A percentile compares a stretch with the other conserved stretches of the same genome.
These are phyloP conservation scores for Penicillium paxilli DNA, from an alignment of 495 filamentous ascomycete genomes.

Conservation along the genomic window DNA sequence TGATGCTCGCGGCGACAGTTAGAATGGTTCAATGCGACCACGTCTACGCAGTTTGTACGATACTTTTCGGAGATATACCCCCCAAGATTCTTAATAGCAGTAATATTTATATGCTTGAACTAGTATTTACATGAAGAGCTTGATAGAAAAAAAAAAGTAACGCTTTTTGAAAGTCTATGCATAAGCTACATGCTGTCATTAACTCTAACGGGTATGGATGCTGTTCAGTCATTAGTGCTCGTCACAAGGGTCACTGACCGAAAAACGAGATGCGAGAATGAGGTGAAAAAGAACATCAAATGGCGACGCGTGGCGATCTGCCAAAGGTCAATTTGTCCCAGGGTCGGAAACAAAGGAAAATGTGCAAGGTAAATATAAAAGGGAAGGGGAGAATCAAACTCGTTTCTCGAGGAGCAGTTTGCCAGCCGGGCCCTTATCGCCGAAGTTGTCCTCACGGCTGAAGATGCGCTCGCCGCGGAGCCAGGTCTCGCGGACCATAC, in stretches of 20 bases:
- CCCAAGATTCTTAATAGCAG: background rate
- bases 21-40: background rate
- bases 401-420: slow-evolving; percentile 63
- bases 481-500: slow-evolving; percentile 89
- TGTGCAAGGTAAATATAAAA: slow-evolving; percentile 11
- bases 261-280: slow-evolving; percentile 16
- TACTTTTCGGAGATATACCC: slow-evolving; percentile 4
- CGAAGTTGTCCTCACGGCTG: slow-evolving; percentile 60
- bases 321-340: slow-evolving; percentile 18
- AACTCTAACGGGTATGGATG: slow-evolving; percentile 36
- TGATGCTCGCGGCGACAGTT: slow-evolving; percentile 1
- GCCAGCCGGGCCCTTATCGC: slow-evolving; percentile 56
- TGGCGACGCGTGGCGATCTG: slow-evolving; percentile 7
- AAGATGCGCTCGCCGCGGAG: slow-evolving; percentile 77
- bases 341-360: slow-evolving; percentile 11
- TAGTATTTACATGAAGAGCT: background rate
- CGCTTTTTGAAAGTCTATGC: slow-evolving; percentile 21
- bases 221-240: slow-evolving; percentile 32
- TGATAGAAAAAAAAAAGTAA: too few relatives aligned
- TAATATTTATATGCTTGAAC: background rate
- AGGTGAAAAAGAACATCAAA: background rate
- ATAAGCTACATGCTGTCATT: slow-evolving; percentile 30
- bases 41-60: background rate
- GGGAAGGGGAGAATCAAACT: slow-evolving; percentile 31
- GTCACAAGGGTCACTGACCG: slow-evolving; percentile 13